Conservation (phyloP, 2,329 filamentous ascomycete genomes). For the Ciborinia camelliae region DNA sequence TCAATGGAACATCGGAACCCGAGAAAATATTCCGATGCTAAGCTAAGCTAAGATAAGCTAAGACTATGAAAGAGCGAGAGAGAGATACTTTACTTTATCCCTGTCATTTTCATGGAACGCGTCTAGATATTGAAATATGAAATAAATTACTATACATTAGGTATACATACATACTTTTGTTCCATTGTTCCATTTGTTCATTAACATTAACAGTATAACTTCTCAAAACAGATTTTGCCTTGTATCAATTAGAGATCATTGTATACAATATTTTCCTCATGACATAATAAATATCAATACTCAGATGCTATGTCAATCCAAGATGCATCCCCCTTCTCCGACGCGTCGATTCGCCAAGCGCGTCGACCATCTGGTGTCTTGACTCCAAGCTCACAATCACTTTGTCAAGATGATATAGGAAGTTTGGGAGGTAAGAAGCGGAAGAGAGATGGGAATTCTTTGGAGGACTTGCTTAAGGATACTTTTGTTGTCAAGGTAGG, state of each 20-base stretch:
- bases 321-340: slow-evolving; percentile 29
- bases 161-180: background rate
- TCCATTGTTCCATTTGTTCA: too few species aligned
- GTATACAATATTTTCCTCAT: slow-evolving; percentile 29
- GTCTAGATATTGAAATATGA: background rate
- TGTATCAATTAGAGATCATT: slow-evolving; percentile 21
- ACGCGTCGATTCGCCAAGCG: slow-evolving; percentile 33
- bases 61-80: too few species aligned
- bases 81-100: background rate
- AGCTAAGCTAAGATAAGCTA: too few species aligned
- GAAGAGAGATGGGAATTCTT: slow-evolving; percentile 36
- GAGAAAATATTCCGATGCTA: background rate
- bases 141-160: background rate
- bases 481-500: slow-evolving; percentile 38
- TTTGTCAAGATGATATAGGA: slow-evolving; percentile 26
- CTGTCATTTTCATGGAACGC: background rate
- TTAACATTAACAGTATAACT: background rate
- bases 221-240: slow-evolving; percentile 8
- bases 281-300: slow-evolving; percentile 33
- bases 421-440: slow-evolving; percentile 34
- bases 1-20: background rate
- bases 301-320: slow-evolving; percentile 36
- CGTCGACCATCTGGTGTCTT: slow-evolving; percentile 32
- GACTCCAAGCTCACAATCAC: slow-evolving; percentile 34
- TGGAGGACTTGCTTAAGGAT: slow-evolving; percentile 37